These are phyloP conservation scores for Chamaecrista fasciculata DNA, from an alignment of 306 rosid genomes.

Conservation along the genomic window DNA sequence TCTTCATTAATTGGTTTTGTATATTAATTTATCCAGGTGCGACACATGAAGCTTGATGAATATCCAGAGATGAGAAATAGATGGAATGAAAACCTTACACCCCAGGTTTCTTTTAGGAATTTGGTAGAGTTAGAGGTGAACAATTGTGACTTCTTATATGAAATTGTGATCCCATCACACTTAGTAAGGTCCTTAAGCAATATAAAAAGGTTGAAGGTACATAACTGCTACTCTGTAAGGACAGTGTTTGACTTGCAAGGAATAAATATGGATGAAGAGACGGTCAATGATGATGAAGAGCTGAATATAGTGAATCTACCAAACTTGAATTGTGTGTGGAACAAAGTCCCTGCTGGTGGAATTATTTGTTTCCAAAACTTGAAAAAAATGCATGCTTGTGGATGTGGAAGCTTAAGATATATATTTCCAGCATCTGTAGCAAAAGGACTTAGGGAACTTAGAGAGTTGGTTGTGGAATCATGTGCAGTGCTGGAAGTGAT, in stretches of 20 bases:
- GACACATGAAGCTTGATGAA: too few species aligned
- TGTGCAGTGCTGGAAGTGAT: conserved; percentile 29
- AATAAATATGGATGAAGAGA: background rate
- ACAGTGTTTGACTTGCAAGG: background rate
- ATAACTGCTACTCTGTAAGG: background rate
- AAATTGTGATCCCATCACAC: background rate
- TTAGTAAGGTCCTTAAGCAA: background rate
- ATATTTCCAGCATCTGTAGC: background rate
- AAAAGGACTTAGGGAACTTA: background rate
- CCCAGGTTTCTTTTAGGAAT: too few species aligned
- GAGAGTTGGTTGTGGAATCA: background rate
- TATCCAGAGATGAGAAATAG: too few species aligned
- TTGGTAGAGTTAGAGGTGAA: too few species aligned
- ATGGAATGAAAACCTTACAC: too few species aligned
- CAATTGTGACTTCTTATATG: background rate
- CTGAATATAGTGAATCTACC: too few species aligned
- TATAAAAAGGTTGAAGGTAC: background rate
- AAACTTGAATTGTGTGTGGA: too few species aligned
- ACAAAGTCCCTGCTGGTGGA: too few species aligned
- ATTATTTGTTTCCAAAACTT: background rate
- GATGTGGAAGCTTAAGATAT: background rate
- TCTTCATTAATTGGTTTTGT: too few species aligned
- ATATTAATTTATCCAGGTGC: too few species aligned
- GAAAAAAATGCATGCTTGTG: background rate
- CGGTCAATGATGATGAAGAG: too few species aligned